A percentile compares a stretch with the other conserved stretches of the same genome.
These are phyloP conservation scores for Pleurotus sapidus DNA, from an alignment of 768 basidiomycete genomes.

Conservation along the genomic window DNA sequence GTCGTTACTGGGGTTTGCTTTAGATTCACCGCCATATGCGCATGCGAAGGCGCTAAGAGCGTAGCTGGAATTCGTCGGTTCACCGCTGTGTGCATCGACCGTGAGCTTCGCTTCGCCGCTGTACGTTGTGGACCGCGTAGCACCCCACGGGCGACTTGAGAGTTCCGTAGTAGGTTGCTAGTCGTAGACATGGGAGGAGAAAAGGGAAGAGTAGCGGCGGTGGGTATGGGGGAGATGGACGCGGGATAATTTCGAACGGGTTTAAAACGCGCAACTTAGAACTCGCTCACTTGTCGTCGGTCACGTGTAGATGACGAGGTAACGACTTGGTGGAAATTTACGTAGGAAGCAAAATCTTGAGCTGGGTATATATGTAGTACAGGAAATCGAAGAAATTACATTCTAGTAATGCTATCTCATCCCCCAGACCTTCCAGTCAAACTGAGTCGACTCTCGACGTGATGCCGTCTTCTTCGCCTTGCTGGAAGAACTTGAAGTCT, in stretches of 20 bases:
- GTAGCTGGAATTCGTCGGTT: neutral
- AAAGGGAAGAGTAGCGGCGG: neutral
- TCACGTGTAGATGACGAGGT: too few species aligned
- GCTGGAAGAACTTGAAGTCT: neutral
- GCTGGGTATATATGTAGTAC: too few species aligned
- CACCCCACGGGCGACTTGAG: neutral
- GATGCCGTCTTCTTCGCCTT: neutral
- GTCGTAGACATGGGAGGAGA: neutral
- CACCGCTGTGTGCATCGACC: neutral
- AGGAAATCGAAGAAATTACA: too few species aligned
- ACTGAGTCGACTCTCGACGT: neutral
- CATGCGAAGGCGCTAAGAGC: neutral
- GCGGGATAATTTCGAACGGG: neutral
- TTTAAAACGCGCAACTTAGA: conserved; percentile 3
- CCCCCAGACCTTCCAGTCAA: conserved; percentile 4
- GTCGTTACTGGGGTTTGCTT: neutral
- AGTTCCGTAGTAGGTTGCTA: neutral
- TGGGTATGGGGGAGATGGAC: neutral
- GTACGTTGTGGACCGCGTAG: neutral
- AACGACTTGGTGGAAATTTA: too few species aligned
- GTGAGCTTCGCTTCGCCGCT: neutral
- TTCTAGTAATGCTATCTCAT: neutral
- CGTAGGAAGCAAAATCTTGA: too few species aligned
- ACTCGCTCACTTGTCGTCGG: too few species aligned
- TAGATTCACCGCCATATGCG: too few species aligned